Evolutionary conservation across 2,329 filamentous ascomycete genomes (phyloP), one percentile per base, ranked within the genome.

Genomic region (Exophiala lecanii-corni): DNA sequence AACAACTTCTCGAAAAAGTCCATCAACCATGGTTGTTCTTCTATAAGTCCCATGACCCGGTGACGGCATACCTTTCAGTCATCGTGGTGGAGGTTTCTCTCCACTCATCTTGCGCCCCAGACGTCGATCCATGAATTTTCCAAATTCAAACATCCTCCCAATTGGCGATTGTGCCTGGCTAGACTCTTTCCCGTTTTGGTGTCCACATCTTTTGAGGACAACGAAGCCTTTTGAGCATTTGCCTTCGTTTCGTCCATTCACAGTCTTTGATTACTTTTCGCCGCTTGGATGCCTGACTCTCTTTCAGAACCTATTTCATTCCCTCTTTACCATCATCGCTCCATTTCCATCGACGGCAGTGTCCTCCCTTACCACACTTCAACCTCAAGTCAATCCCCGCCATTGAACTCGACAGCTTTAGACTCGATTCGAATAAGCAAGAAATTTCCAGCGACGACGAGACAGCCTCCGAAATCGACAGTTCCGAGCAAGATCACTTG

Each of bases 211-310:
- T 40, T 45, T 48, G 45, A 53, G 50, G 50, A 50, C 48, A 53
- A 26, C 45, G 46, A 36, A 52, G 51, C 51, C 49, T 45, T 51
- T 43, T 50, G 43, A 43, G 13, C 18, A 6, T 9, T 35, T 35
- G 13, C 15, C 33, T n/a, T 33, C 21, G 39, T 15, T 25, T 35
- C 45, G 16, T 20, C 49, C 49, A 43, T 39, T 33, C 41, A 46
- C 51, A 32, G 7, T 26, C 23, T 26, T 12, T 26, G 12, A 7
- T 39, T 45, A 39, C 19, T 39, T 43, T 45, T 40, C 38, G 47
- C 45, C 40, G 52, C 49, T 43, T 55, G 50, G 50, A 56, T 56
- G 55, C 55, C 55, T 56, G 55, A 54, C 46, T 49, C 52, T 19
- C 42, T 56, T 39, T 50, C 47, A 31, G 55, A 55, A 41, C 53